A percentile compares a stretch with the other conserved stretches of the same genome.
phyloP scores from a whole-genome alignment of 768 basidiomycete species.

The Boletus patriciae region DNA sequence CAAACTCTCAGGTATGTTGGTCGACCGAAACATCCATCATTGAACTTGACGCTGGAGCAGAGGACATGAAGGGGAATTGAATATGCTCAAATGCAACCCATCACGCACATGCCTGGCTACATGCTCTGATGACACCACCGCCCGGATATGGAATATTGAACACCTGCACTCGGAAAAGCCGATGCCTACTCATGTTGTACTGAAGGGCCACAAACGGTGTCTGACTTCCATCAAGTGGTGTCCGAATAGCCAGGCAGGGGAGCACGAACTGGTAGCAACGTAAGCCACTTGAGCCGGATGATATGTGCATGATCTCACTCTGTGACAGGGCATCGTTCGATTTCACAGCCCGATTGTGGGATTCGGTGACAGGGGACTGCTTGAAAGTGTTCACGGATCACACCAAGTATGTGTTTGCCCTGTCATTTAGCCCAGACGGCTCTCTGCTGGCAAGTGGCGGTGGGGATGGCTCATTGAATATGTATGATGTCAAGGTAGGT shows the following conservation, averaged over 20 bases:
- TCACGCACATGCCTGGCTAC: conserved; percentile 69
- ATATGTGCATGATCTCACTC: conserved; percentile 1
- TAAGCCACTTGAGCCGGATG: conserved; percentile 37
- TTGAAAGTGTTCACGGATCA: conserved; percentile 71
- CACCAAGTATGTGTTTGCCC: conserved; percentile 66
- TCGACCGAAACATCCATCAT: neutral
- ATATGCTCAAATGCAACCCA: conserved; percentile 70
- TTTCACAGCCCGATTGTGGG: conserved; percentile 78
- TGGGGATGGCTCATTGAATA: conserved; percentile 72
- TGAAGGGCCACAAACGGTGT: conserved; percentile 65
- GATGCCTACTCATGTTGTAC: conserved; percentile 30
- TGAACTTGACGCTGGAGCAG: conserved; percentile 35
- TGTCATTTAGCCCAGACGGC: conserved; percentile 76
- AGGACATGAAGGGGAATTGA: conserved; percentile 76
- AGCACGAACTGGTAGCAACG: conserved; percentile 71
- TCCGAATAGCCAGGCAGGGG: conserved; percentile 46
- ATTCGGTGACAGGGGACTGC: conserved; percentile 74
- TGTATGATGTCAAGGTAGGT: conserved; percentile 71
- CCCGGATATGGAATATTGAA: conserved; percentile 72
- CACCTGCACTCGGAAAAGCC: conserved; percentile 37
- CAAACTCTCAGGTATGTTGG: conserved; percentile 59
- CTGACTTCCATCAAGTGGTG: conserved; percentile 74
- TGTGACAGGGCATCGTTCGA: conserved; percentile 73
- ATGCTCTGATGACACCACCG: conserved; percentile 79
- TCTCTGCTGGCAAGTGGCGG: conserved; percentile 72